Base-by-base conservation (phyloP, 352 stramenopile genomes). In the Thraustotheca clavata region DNA sequence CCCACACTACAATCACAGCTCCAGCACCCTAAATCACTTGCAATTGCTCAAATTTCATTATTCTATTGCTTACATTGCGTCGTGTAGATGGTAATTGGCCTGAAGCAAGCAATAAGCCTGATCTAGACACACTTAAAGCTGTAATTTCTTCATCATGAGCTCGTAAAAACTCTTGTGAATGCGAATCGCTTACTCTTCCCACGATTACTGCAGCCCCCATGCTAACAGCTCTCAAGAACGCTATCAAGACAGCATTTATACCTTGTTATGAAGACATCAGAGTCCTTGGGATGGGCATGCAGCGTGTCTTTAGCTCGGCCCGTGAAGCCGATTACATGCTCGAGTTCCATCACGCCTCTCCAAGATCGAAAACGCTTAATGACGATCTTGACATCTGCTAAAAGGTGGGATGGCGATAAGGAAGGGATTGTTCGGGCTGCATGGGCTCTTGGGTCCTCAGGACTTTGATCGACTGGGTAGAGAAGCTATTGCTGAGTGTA, bases 311-410 rank as follows among this genome's bases (percentile, higher is more conserved):
- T 83, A 47, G 69, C 71, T 39, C 81, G 83, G 60, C 73, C 77
- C 9, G 74, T 85, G 59, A 72, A 87, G 18, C 77, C 77, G 3
- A 63, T 33, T 41, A 91, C 71, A 33, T 88, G 80, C 61, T 91
- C 80, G 6, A 91, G 71, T 69, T 89, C 81, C 9, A 91, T 62
- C 3, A n/a, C n/a, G n/a, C n/a, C n/a, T n/a, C n/a, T n/a, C n/a
- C n/a, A n/a, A n/a, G n/a, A n/a, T n/a, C n/a, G n/a, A n/a, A n/a
- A n/a, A n/a, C n/a, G n/a, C n/a, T n/a, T n/a, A n/a, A n/a, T n/a
- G n/a, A n/a, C n/a, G n/a, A n/a, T n/a, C n/a, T n/a, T n/a, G n/a
- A n/a, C n/a, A n/a, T n/a, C n/a, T n/a, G n/a, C n/a, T n/a, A n/a
- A n/a, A n/a, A n/a, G n/a, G n/a, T n/a, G n/a, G n/a, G n/a, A n/a